phyloP scores from a whole-genome alignment of 1,284 basidiomycete genomes.

The Coniophora puteana region DNA sequence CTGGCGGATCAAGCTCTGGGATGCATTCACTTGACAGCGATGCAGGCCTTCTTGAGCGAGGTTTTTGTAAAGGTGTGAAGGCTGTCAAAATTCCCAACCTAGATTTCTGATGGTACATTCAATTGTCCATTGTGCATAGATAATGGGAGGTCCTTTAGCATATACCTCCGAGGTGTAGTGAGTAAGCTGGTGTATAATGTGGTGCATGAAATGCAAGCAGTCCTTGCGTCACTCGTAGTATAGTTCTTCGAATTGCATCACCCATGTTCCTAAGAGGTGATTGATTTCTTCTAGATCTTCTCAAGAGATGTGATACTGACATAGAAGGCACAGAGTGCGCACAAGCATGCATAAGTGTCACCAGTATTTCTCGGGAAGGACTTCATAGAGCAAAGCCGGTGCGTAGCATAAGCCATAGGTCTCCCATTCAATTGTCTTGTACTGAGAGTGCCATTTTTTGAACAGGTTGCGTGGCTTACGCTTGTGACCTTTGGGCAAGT shows the following conservation, averaged over 20 bases:
- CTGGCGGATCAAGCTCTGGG: too few species aligned
- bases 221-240: not conserved
- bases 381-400: too few species aligned
- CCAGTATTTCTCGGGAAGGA: constrained; percentile 15
- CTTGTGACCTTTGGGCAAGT: too few species aligned
- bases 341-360: constrained; percentile 1
- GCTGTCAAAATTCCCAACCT: constrained; percentile 4
- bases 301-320: not conserved
- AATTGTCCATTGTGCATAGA: constrained; percentile 14
- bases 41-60: too few species aligned
- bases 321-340: not conserved
- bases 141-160: constrained; percentile 9
- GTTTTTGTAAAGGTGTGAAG: not conserved
- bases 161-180: constrained; percentile 1
- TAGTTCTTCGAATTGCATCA: not conserved
- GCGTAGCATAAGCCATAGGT: too few species aligned
- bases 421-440: too few species aligned
- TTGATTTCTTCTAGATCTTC: not conserved
- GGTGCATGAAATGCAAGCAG: constrained; percentile 3
- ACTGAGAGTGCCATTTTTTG: too few species aligned
- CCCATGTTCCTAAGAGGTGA: not conserved
- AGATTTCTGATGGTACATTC: constrained; percentile 12
- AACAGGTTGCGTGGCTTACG: too few species aligned
- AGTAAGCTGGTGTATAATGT: constrained; percentile 4
- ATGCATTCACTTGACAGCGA: too few species aligned